Evolutionary conservation across 257 asterid genomes (phyloP).

Genomic region (Lavandula angustifolia): DNA sequence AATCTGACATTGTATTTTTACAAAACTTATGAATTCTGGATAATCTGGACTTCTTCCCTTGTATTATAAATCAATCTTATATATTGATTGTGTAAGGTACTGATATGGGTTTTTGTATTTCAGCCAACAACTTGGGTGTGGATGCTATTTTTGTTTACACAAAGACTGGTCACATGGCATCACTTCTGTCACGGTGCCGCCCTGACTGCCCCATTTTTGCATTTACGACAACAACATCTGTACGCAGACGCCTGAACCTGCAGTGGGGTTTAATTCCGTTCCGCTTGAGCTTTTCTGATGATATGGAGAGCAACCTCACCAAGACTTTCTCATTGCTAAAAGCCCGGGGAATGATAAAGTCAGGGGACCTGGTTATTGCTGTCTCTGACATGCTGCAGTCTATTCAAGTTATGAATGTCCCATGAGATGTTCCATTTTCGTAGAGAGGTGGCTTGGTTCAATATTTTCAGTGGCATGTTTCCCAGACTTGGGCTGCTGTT

Average conservation of each 20-base stretch:
- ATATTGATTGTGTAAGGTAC: constrained; percentile 16
- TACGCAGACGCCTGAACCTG: constrained; percentile 87
- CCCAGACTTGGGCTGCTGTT: background rate
- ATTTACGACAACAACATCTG: constrained; percentile 75
- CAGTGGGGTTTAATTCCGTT: constrained; percentile 98
- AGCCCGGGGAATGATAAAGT: constrained; percentile 91
- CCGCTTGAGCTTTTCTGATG: constrained; percentile 90
- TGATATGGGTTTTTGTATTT: constrained; percentile 32
- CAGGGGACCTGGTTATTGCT: constrained; percentile 91
- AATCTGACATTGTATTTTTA: background rate
- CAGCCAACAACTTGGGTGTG: constrained; percentile 88
- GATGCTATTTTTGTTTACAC: constrained; percentile 97
- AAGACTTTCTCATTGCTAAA: constrained; percentile 85
- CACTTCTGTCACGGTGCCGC: constrained; percentile 90
- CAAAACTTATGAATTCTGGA: background rate
- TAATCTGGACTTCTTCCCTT: background rate
- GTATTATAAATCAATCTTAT: background rate
- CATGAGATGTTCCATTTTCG: constrained; percentile 38
- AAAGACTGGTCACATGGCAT: constrained; percentile 92
- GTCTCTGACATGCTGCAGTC: constrained; percentile 96
- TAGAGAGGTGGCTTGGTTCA: constrained; percentile 14
- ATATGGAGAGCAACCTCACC: constrained; percentile 93
- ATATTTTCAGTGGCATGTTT: constrained; percentile 6
- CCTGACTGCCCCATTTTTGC: constrained; percentile 98
- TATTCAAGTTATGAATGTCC: constrained; percentile 97